Conservation (phyloP, 768 basidiomycete genomes). For the Tulasnella sp. region DNA sequence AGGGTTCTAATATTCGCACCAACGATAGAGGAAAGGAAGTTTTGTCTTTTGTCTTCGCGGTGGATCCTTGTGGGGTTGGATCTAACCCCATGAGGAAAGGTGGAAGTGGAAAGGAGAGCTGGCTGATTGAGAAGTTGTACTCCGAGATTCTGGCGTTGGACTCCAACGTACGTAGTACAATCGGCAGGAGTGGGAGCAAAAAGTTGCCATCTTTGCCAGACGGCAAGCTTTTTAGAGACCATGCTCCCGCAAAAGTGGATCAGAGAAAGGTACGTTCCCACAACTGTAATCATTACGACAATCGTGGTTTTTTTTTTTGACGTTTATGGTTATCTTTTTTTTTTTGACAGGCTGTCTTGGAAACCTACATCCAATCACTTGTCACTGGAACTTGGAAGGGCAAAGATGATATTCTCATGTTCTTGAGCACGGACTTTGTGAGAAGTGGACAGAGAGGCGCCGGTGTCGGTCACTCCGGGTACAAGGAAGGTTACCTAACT, state of each 20-base stretch:
- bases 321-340: background rate
- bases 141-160: conserved; percentile 86
- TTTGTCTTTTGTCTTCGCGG: conserved; percentile 68
- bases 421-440: conserved; percentile 82
- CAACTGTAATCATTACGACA: background rate
- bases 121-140: conserved; percentile 84
- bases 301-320: background rate
- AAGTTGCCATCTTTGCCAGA: conserved; percentile 76
- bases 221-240: conserved; percentile 89
- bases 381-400: conserved; percentile 72
- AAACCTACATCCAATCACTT: conserved; percentile 74
- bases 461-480: conserved; percentile 64
- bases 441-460: conserved; percentile 51
- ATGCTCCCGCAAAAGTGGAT: conserved; percentile 92
- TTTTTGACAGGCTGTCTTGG: conserved; percentile 33
- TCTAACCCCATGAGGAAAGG: conserved; percentile 2
- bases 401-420: conserved; percentile 80
- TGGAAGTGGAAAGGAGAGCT: conserved; percentile 17
- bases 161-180: conserved; percentile 43
- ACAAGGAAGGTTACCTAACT: conserved; percentile 92
- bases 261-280: conserved; percentile 66
- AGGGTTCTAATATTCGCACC: conserved; percentile 69
- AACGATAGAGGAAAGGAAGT: conserved; percentile 91
- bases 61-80: conserved; percentile 59
- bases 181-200: conserved; percentile 55